These are phyloP conservation scores for Rhexocercosporidium sp. DNA, from an alignment of 2,329 filamentous ascomycete species.

Conservation along the genomic window DNA sequence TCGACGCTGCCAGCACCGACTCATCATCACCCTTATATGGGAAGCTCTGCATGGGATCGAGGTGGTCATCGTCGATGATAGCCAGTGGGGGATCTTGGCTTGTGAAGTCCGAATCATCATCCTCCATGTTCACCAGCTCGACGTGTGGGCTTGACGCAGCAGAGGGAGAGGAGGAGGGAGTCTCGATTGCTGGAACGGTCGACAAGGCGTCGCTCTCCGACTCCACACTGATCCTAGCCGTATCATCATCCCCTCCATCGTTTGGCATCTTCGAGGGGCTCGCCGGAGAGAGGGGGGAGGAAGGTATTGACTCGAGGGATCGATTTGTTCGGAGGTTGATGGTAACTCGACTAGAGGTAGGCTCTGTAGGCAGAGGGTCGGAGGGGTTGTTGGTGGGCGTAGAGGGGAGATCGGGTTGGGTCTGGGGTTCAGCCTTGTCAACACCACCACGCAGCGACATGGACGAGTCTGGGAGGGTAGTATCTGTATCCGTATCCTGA, in stretches of 20 bases:
- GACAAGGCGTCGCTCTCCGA: slow-evolving; percentile 41
- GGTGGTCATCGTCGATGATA: slow-evolving; percentile 39
- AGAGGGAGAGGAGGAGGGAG: slow-evolving; percentile 41
- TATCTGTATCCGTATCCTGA: slow-evolving; percentile 26
- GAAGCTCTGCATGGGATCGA: slow-evolving; percentile 53
- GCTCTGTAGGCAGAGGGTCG: slow-evolving; percentile 45
- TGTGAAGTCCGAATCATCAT: slow-evolving; percentile 37
- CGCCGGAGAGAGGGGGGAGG: slow-evolving; percentile 51
- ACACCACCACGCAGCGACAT: slow-evolving; percentile 25
- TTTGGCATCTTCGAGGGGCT: slow-evolving; percentile 40
- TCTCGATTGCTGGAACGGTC: slow-evolving; percentile 37
- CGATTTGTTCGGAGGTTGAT: slow-evolving; percentile 61
- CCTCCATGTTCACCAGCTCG: slow-evolving; percentile 36
- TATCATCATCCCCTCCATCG: slow-evolving; percentile 26
- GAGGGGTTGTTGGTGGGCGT: slow-evolving; percentile 41
- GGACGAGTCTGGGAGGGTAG: slow-evolving; percentile 21
- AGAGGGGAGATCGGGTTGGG: slow-evolving; percentile 39
- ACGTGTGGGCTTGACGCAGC: slow-evolving; percentile 39
- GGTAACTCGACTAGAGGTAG: slow-evolving; percentile 62
- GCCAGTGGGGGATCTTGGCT: slow-evolving; percentile 36
- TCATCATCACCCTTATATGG: slow-evolving; percentile 46
- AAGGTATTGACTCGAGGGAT: slow-evolving; percentile 48
- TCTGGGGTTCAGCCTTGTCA: slow-evolving; percentile 37
- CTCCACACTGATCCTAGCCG: slow-evolving; percentile 37
- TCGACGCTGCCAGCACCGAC: slow-evolving; percentile 28